Base-by-base conservation (phyloP, 257 asterid species). In the Plectranthus barbatus region DNA sequence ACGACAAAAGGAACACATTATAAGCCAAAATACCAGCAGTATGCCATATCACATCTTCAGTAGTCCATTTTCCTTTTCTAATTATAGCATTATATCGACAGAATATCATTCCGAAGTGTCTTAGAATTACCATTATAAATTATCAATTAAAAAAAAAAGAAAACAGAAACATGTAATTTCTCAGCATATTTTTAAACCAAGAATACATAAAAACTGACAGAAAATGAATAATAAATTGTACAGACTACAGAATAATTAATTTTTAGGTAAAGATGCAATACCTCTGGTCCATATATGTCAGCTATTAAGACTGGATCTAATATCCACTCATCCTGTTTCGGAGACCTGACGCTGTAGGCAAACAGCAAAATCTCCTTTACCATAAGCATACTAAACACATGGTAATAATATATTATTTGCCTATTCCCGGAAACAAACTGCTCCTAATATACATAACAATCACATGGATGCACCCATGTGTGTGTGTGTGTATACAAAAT, bases 271-370 rank as follows among this genome's bases (percentile, higher is more conserved):
- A 40, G 20, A 69, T 36, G 37, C n/a, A 50, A 44, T 80, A 91
- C 98, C 98, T 86, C 95, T n/a, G 81, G 87, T 68, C 93, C 95
- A 69, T 84, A 88, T 17, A 80, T 74, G 72, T 88, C 98, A 62
- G 96, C 96, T 64, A 91, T 88, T 68, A 81, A 50, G 63, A 91
- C 94, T 0, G 98, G 98, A 67, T 91, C 98, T 57, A 91, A 73
- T 70, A 91, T 86, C 98, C 98, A 91, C 58, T 79, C 94, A 54
- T 86, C 68, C 80, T 79, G 92, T 79, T 76, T 80, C 18, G 80
- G 85, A 1, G 94, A 91, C 84, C 77, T 88, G 67, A 86, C 94
- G 62, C 97, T 91, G 76, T 65, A 42, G 33, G 62, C 54, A 67
- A 10, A 72, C 19, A 52, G 41, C 58, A 19, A 36, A 60, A 40